Evolutionary conservation across 768 basidiomycete genomes (phyloP).

Genomic region (Hydnum rufescens): DNA sequence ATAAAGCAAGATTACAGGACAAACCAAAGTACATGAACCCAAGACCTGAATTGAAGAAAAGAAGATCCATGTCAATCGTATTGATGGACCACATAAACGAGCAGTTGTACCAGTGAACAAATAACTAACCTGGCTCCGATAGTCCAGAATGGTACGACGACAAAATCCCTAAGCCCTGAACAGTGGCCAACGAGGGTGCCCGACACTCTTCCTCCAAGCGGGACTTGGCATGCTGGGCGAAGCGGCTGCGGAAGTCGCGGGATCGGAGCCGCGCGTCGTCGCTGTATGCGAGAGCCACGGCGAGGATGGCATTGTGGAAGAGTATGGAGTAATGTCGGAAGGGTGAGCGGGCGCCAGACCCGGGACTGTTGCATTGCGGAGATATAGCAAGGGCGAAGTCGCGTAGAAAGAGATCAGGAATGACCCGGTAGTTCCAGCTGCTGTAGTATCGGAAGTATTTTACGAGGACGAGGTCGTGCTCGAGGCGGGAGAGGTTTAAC

Average conservation of each 20-base stretch:
- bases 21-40: background rate
- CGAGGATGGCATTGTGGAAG: background rate
- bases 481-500: no score
- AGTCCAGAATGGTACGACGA: background rate
- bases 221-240: background rate
- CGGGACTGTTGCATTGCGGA: background rate
- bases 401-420: slow-evolving; percentile 29
- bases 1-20: background rate
- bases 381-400: slow-evolving; percentile 13
- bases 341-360: background rate
- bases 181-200: background rate
- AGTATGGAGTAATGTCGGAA: background rate
- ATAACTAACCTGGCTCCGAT: background rate
- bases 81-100: no score
- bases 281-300: background rate
- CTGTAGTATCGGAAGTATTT: slow-evolving; percentile 30
- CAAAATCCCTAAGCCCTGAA: background rate
- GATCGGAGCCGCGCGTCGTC: background rate
- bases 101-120: background rate
- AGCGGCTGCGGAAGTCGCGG: background rate
- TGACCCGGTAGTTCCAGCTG: slow-evolving; percentile 30
- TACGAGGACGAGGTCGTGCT: slow-evolving; percentile 18
- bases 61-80: background rate
- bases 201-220: background rate
- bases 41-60: no score